phyloP scores from a whole-genome alignment of 768 basidiomycete genomes.

The Boletellus ananas region DNA sequence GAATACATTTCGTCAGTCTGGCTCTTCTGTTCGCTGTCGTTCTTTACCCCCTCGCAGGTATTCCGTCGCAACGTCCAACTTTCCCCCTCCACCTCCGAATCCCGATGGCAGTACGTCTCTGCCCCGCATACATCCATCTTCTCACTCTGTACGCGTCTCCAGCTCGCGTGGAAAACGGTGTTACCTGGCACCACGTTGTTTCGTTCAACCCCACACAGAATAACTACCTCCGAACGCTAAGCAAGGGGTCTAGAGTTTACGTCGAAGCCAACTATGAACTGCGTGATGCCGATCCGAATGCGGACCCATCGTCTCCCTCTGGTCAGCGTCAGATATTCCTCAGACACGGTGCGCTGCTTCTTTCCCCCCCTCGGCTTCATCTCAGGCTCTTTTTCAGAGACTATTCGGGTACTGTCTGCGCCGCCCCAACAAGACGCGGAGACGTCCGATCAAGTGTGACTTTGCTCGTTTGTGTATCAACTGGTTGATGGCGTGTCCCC shows the following conservation, averaged over 20 bases:
- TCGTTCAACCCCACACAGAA: slow-evolving; percentile 66
- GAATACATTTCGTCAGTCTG: slow-evolving; percentile 69
- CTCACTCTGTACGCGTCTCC: background rate
- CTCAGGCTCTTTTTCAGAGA: slow-evolving; percentile 39
- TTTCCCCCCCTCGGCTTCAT: background rate
- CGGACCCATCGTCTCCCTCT: slow-evolving; percentile 62
- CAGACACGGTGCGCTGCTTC: slow-evolving; percentile 56
- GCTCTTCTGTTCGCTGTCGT: background rate
- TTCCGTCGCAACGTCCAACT: slow-evolving; percentile 69
- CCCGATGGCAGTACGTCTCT: slow-evolving; percentile 55
- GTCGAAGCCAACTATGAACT: slow-evolving; percentile 79
- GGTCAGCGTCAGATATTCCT: slow-evolving; percentile 83
- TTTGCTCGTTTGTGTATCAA: background rate
- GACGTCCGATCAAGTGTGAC: slow-evolving; percentile 17
- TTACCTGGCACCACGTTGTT: slow-evolving; percentile 75
- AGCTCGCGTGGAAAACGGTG: slow-evolving; percentile 51
- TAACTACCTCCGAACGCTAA: slow-evolving; percentile 59
- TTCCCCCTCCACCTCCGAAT: slow-evolving; percentile 50
- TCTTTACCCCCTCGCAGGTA: slow-evolving; percentile 46
- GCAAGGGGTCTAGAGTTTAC: slow-evolving; percentile 71
- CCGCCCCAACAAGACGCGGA: slow-evolving; percentile 27
- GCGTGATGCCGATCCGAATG: slow-evolving; percentile 62
- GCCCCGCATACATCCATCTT: background rate
- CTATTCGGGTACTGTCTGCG: slow-evolving; percentile 44
- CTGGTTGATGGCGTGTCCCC: slow-evolving; percentile 1